Percentiles rank a stretch among this genome's conserved stretches.
Evolutionary conservation across 1,284 basidiomycete species (phyloP).

Genomic region (Mixia osmundae): DNA sequence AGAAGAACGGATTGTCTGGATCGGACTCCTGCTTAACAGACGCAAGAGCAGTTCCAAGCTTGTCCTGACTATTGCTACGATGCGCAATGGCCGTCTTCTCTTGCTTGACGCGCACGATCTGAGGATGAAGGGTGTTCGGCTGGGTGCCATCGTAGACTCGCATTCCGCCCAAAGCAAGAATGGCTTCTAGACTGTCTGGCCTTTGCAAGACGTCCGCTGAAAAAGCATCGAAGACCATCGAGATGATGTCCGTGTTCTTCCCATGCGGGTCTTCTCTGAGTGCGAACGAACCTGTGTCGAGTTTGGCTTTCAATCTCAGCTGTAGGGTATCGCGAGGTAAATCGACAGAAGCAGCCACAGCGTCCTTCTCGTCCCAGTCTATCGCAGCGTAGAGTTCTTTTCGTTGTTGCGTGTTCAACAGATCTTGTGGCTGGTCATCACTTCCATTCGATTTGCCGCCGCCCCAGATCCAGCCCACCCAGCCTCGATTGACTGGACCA

Average conservation of each 20-base stretch:
- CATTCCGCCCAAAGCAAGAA: slow-evolving; percentile 65
- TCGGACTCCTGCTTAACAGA: not conserved
- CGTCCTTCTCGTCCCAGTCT: slow-evolving; percentile 69
- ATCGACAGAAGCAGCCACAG: slow-evolving; percentile 36
- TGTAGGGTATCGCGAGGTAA: slow-evolving; percentile 62
- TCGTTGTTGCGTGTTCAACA: slow-evolving; percentile 76
- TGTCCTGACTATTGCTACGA: not conserved
- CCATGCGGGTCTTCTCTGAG: slow-evolving; percentile 46
- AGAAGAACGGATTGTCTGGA: slow-evolving; percentile 57
- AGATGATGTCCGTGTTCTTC: slow-evolving; percentile 44
- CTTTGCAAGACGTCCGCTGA: slow-evolving; percentile 66
- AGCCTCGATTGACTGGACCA: slow-evolving; percentile 32
- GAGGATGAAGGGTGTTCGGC: slow-evolving; percentile 52
- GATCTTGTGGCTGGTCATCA: slow-evolving; percentile 29
- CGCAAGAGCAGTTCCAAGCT: not conserved
- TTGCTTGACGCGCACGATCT: slow-evolving; percentile 83
- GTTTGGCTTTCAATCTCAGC: slow-evolving; percentile 46
- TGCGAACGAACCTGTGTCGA: slow-evolving; percentile 68
- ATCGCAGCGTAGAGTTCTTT: slow-evolving; percentile 81
- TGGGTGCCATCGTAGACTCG: slow-evolving; percentile 82
- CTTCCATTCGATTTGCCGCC: slow-evolving; percentile 17
- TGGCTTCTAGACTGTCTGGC: slow-evolving; percentile 60
- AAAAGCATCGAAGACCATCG: slow-evolving; percentile 71
- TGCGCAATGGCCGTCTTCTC: slow-evolving; percentile 11
- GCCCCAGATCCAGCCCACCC: slow-evolving; percentile 72